Base-by-base conservation (phyloP, 148 eudicot genomes). In the Chenopodium suecicum region DNA sequence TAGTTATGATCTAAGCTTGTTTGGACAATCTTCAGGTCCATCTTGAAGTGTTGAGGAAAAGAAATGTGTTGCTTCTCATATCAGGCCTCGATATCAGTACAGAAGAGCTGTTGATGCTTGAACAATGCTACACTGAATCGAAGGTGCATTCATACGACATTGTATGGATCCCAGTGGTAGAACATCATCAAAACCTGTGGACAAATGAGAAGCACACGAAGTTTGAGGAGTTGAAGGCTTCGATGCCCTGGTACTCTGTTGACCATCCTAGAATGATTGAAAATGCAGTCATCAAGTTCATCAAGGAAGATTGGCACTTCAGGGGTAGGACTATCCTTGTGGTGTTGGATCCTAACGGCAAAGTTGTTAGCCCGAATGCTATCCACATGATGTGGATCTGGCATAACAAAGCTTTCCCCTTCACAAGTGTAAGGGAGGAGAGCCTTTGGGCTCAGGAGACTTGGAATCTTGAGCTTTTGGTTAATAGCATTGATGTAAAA, bases 301-400 rank as follows among this genome's bases (percentile, higher is more conserved):
- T 78, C 10, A 72, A 31, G 63, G 79, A 78, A 8, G 75, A 65
- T 9, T 85, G 87, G 87, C 70, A 81, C 58, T 88, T 82, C 80
- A 77, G 60, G 71, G 77, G 70, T 12, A 83, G 44, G 77, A 87
- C 87, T 12, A 78, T 81, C 62, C 82, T 88, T 47, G 89, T 88
- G 50, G 82, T 81, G 62, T 14, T 88, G 41, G 87, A 85, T 70
- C 82, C 83, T 37, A 76, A 47, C 11, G 87, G 87, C 0, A 76
- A 63, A 77, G 82, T 82, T 22, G 29, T 85, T 31, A 84, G 81
- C 77, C 82, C 77, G 6, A 85, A 88, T 77, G 87, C 91, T 5
- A 73, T 85, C 9, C 89, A 83, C 69, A 86, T 88, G 91, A 70
- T 88, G 86, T 83, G 84, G 86, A 88, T 88, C 13, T 88, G 91